Percentiles rank a stretch among this genome's conserved stretches.
Conservation (phyloP, 495 filamentous ascomycete genomes). For the Hypoxylon lienhwacheense region DNA sequence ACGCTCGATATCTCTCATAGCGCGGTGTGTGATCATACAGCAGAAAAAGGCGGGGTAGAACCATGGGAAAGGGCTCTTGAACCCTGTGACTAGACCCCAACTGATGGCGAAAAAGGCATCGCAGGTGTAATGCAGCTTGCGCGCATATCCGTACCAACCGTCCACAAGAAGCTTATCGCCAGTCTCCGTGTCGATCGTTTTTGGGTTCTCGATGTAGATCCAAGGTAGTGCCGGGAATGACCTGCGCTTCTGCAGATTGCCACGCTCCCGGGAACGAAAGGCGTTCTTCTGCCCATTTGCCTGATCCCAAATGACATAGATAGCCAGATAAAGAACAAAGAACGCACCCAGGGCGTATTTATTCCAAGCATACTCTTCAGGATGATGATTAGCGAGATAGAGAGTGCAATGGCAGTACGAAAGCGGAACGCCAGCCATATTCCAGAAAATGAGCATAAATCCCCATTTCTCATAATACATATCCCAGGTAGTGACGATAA, state of each 20-base stretch:
- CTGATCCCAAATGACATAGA: slow-evolving; percentile 92
- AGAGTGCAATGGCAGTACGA: slow-evolving; percentile 97
- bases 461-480: slow-evolving; percentile 99
- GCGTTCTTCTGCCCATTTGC: slow-evolving; percentile 94
- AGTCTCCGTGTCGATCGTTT: slow-evolving; percentile 73
- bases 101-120: slow-evolving; percentile 76
- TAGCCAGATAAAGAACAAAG: slow-evolving; percentile 73
- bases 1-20: slow-evolving; percentile 77
- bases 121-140: slow-evolving; percentile 95
- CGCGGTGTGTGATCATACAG: slow-evolving; percentile 89
- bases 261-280: slow-evolving; percentile 80
- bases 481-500: slow-evolving; percentile 93
- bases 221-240: slow-evolving; percentile 94
- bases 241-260: slow-evolving; percentile 69
- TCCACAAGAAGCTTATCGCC: slow-evolving; percentile 84
- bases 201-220: slow-evolving; percentile 83
- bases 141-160: slow-evolving; percentile 91
- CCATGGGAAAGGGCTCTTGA: slow-evolving; percentile 86
- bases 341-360: slow-evolving; percentile 65
- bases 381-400: slow-evolving; percentile 87
- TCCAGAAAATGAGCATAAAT: slow-evolving; percentile 99
- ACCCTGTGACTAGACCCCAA: slow-evolving; percentile 64
- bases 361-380: slow-evolving; percentile 79
- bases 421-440: slow-evolving; percentile 91
- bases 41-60: slow-evolving; percentile 94